Percentiles rank a stretch among this genome's conserved stretches.
These are phyloP conservation scores for Tetracladium setigerum DNA, from an alignment of 495 filamentous ascomycete genomes.

Conservation along the genomic window DNA sequence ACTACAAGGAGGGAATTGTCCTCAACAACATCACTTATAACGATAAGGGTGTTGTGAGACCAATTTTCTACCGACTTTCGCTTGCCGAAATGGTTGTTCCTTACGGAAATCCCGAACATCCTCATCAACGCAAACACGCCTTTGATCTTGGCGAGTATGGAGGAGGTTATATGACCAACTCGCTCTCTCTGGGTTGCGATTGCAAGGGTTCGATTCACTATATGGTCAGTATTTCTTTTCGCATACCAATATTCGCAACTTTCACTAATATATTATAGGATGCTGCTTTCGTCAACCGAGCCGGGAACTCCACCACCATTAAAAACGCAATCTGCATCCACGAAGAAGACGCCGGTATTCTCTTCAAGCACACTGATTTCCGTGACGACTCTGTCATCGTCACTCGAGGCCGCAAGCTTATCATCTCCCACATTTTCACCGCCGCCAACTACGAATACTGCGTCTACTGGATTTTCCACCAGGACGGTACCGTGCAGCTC, in stretches of 20 bases:
- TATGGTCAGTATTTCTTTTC: slow-evolving; percentile 35
- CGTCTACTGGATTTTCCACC: slow-evolving; percentile 89
- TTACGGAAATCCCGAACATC: slow-evolving; percentile 88
- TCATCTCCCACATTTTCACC: slow-evolving; percentile 91
- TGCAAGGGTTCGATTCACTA: slow-evolving; percentile 96
- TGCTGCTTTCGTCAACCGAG: slow-evolving; percentile 75
- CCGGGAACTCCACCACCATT: slow-evolving; percentile 69
- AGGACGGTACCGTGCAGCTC: slow-evolving; percentile 87
- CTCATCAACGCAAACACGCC: slow-evolving; percentile 90
- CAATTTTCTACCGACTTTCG: slow-evolving; percentile 86
- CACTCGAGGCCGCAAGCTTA: slow-evolving; percentile 77
- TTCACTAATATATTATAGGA: slow-evolving; percentile 23
- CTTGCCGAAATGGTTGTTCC: slow-evolving; percentile 96
- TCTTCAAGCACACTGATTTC: slow-evolving; percentile 97
- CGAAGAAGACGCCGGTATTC: slow-evolving; percentile 88
- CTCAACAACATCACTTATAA: slow-evolving; percentile 88
- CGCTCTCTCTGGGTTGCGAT: slow-evolving; percentile 80
- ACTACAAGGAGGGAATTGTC: slow-evolving; percentile 90
- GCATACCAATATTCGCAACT: neutral
- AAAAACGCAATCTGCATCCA: slow-evolving; percentile 97
- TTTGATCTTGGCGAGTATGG: slow-evolving; percentile 95
- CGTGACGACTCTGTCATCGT: slow-evolving; percentile 82
- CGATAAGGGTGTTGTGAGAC: slow-evolving; percentile 73
- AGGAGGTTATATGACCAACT: slow-evolving; percentile 94
- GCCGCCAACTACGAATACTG: slow-evolving; percentile 98